Percentiles rank a stretch among this genome's conserved stretches.
phyloP scores from a whole-genome alignment of 1,139 yeast genomes.

The Magnusiomyces clavatus region DNA sequence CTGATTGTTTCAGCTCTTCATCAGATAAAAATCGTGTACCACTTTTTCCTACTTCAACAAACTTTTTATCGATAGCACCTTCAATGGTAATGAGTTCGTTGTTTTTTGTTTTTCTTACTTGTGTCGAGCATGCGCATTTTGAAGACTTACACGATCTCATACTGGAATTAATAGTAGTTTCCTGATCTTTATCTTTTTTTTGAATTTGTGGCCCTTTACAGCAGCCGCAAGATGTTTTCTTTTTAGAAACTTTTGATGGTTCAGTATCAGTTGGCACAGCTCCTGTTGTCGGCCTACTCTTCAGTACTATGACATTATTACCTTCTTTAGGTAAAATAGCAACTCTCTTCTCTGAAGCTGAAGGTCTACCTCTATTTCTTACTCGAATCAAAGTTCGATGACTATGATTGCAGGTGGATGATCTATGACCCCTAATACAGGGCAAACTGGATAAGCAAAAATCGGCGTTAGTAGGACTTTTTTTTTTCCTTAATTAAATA shows the following conservation, averaged over 20 bases:
- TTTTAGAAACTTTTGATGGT: conserved; percentile 4
- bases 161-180: too few relatives aligned
- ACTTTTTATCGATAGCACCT: conserved; percentile 1
- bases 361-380: conserved; percentile 81
- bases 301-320: not conserved
- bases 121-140: too few relatives aligned
- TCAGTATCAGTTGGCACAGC: not conserved
- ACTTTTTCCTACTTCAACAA: conserved; percentile 2
- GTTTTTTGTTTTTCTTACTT: conserved; percentile 1
- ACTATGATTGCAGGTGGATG: conserved; percentile 79
- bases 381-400: conserved; percentile 75
- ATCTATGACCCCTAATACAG: conserved; percentile 89
- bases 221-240: too few relatives aligned
- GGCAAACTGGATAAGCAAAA: conserved; percentile 20
- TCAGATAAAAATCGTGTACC: conserved; percentile 1
- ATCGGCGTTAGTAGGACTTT: not conserved
- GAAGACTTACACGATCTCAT: too few relatives aligned
- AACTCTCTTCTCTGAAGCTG: conserved; percentile 20
- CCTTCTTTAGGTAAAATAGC: conserved; percentile 24
- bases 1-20: not conserved
- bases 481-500: not conserved
- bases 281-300: not conserved
- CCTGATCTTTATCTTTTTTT: too few relatives aligned
- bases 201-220: too few relatives aligned
- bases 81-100: conserved; percentile 2